Evolutionary conservation across 495 filamentous ascomycete genomes (phyloP), one percentile per base, ranked within the genome.

Genomic region (Aspergillus sclerotioniger): DNA sequence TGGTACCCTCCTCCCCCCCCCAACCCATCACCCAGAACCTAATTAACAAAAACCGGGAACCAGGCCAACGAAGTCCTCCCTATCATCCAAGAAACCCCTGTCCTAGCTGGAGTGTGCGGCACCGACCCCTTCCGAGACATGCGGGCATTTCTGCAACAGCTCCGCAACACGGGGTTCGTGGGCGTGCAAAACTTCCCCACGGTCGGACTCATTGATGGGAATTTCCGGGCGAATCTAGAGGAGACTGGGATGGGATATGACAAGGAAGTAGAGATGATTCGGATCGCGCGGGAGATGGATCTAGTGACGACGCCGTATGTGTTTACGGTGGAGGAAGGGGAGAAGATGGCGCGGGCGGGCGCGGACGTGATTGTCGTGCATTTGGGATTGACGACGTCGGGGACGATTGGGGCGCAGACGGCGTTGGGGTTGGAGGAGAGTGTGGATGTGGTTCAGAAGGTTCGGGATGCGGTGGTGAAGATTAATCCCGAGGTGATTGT

Each of bases 151-250:
- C 74, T 87, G 39, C 43, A 60, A 31, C 75, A 88, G 65, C 71
- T 90, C 41, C 74, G 78, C 43, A 75, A 71, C 6, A 62, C 88
- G 13, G 85, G 86, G 1, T 87, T 89, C 58, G 76, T 79, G 1
- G 87, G 87, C 8, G 80, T 89, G 31, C 86, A 89, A 69, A 90
- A 90, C 62, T 89, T 89, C 66, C 87, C 86, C 3, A 89, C 86
- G 2, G 87, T 90, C 6, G 87, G 87, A 0, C 70, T 90, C 8
- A 84, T 89, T 53, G 87, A 90, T 67, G 87, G 86, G 2, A 71
- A 75, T 15, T 89, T 89, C 61, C 78, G 87, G 16, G 67, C 70
- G 31, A 84, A 86, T 57, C 74, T 90, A 3, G 87, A 90, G 65
- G 86, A 88, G 66, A 89, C 87, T 6, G 86, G 81, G 15, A 90